These are phyloP conservation scores for Mucor saturninus DNA, from an alignment of 371 early-diverging fungal species.

Conservation along the genomic window DNA sequence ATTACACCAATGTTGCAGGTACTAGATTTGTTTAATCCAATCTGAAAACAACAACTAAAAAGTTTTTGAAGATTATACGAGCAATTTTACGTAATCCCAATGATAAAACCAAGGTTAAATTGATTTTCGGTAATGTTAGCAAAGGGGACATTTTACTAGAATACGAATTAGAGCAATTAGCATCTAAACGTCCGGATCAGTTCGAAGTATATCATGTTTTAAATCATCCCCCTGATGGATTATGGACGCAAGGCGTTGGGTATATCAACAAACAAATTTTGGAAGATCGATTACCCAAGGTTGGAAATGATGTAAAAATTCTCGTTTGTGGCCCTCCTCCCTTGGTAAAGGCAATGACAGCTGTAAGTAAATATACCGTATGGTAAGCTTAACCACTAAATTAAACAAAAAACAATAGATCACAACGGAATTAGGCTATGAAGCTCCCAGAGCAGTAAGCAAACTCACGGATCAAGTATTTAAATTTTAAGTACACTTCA, in stretches of 20 bases:
- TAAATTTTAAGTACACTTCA: conserved; percentile 42
- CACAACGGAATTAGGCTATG: conserved; percentile 66
- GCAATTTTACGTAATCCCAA: conserved; percentile 73
- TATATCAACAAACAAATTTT: conserved; percentile 81
- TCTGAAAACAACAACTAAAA: background rate
- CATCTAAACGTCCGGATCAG: conserved; percentile 70
- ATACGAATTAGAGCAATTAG: conserved; percentile 75
- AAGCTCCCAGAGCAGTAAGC: conserved; percentile 71
- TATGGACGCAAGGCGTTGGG: conserved; percentile 81
- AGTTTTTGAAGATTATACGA: conserved; percentile 57
- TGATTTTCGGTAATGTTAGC: conserved; percentile 27
- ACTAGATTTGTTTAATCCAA: background rate
- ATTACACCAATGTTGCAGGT: conserved; percentile 93
- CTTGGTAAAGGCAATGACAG: conserved; percentile 81
- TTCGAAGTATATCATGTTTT: conserved; percentile 82
- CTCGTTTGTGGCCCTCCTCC: conserved; percentile 90
- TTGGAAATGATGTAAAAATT: conserved; percentile 75
- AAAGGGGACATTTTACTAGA: conserved; percentile 68
- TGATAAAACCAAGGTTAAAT: conserved; percentile 26
- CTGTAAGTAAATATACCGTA: conserved; percentile 2
- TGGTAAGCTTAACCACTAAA: background rate
- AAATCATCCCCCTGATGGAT: conserved; percentile 67
- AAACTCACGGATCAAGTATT: conserved; percentile 76
- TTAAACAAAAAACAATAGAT: conserved; percentile 19
- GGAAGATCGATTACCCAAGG: conserved; percentile 66